Evolutionary conservation across 2,329 filamentous ascomycete genomes (phyloP), one percentile per base, ranked within the genome.

Genomic region (Cadophora gregata): DNA sequence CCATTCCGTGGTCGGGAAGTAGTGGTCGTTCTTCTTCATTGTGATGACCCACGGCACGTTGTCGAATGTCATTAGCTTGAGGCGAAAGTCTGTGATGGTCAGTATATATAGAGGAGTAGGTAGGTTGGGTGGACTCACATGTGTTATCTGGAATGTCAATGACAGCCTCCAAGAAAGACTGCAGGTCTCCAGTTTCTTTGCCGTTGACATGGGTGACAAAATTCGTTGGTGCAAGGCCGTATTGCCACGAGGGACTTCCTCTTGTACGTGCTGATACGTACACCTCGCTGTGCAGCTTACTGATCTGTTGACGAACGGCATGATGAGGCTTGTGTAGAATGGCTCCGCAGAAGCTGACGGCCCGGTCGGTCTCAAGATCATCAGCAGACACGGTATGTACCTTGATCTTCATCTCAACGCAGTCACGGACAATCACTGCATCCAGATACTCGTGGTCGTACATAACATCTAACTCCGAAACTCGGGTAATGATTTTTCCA

Each of bases 1-100:
- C 84, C 88, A 90, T 75, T 91, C 89, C 78, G 88, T 86, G 0
- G 88, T 90, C 0, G 89, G 88, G 79, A 91, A 91, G 78, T 99
- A 99, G 80, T 99, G 96, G 77, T 99, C 95, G 74, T 97, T 97
- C 86, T 98, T 98, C 88, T 99, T 99, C 92, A 99, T 97, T 9
- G 96, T 99, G 47, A 96, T 93, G n/a, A 99, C 93, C 93, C 96
- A 99, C 3, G 95, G 95, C 10, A 99, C 93, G 75, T 96, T 97
- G 79, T 99, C 96, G 76, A 99, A 99, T 0, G 96, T 98, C 78
- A 98, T 93, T n/a, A 96, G 93, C 78, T 95, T 94, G 62, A 99
- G 85, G 21, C 96, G 90, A 88, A 99, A 99, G 80, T 99, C 88
- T 90, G 65, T 33, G 16, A 33, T 56, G 38, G 64, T 69, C 55